Percentiles rank a stretch among this genome's conserved stretches.
phyloP scores from a whole-genome alignment of 805 yeast species.

The Dipodascus albidus region DNA sequence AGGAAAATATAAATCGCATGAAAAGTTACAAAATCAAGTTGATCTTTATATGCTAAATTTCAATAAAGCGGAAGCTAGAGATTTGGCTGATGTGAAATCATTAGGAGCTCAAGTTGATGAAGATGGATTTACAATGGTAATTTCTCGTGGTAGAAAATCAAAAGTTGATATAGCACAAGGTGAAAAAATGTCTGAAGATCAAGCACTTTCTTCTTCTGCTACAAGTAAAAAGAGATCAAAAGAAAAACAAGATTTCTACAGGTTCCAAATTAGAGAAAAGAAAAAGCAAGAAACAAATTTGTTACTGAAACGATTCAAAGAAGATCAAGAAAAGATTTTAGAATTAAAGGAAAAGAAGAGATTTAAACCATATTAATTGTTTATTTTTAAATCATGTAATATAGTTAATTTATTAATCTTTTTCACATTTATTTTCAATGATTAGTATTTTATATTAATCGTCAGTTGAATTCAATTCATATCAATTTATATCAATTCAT shows the following conservation, averaged over 20 bases:
- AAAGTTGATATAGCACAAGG: constrained; percentile 43
- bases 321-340: constrained; percentile 79
- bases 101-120: constrained; percentile 59
- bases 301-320: constrained; percentile 68
- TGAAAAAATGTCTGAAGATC: constrained; percentile 4
- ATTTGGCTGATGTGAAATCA: constrained; percentile 14
- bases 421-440: too few species aligned
- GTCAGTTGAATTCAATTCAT: too few species aligned
- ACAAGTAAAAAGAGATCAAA: constrained; percentile 44
- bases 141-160: constrained; percentile 75
- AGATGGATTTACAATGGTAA: constrained; percentile 89
- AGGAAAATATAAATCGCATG: constrained; percentile 32
- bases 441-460: too few species aligned
- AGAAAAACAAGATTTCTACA: constrained; percentile 84
- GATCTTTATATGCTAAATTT: constrained; percentile 54
- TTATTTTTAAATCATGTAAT: too few species aligned
- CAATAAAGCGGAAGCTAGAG: constrained; percentile 53
- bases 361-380: constrained; percentile 75
- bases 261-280: constrained; percentile 89
- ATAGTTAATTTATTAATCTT: too few species aligned
- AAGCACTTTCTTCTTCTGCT: constrained; percentile 8
- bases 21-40: constrained; percentile 42
- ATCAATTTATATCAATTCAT: too few species aligned
- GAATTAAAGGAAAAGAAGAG: constrained; percentile 69
- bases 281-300: constrained; percentile 91